Evolutionary conservation across 2,329 filamentous ascomycete species (phyloP).

Genomic region (Graphiopsis chlorocephala): DNA sequence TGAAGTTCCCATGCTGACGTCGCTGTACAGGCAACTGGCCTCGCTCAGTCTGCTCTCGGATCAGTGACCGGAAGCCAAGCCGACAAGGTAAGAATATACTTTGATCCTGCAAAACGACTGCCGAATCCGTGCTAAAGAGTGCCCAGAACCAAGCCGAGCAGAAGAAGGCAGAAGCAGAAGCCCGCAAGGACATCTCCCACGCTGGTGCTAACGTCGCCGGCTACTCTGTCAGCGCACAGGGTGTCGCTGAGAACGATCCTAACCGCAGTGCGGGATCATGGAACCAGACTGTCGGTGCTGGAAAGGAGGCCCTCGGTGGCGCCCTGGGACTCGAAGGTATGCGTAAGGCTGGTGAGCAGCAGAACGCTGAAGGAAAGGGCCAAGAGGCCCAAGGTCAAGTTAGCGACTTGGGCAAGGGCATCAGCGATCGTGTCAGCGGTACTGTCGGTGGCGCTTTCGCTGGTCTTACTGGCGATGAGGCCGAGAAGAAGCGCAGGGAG

Average conservation of each 20-base stretch:
- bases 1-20: conserved; percentile 23
- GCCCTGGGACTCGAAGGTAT: conserved; percentile 71
- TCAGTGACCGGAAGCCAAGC: conserved; percentile 68
- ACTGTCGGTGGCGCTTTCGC: conserved; percentile 69
- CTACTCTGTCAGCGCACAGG: conserved; percentile 65
- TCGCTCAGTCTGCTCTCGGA: conserved; percentile 70
- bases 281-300: conserved; percentile 85
- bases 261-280: conserved; percentile 70
- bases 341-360: conserved; percentile 69
- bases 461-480: conserved; percentile 68
- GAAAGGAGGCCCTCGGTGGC: conserved; percentile 77
- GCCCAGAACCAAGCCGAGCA: conserved; percentile 55
- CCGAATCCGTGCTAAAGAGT: background rate
- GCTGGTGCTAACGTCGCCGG: conserved; percentile 71
- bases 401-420: conserved; percentile 67
- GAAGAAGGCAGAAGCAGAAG: conserved; percentile 63
- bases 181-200: conserved; percentile 72
- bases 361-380: conserved; percentile 76
- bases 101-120: background rate
- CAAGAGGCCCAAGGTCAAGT: conserved; percentile 83
- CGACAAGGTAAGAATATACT: conserved; percentile 55
- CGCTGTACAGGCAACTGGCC: conserved; percentile 62
- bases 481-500: conserved; percentile 63
- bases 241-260: conserved; percentile 69
- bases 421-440: conserved; percentile 54